Evolutionary conservation across 2,329 filamentous ascomycete genomes (phyloP), one percentile per base, ranked within the genome.

Genomic region (Tolypocladium inflatum): DNA sequence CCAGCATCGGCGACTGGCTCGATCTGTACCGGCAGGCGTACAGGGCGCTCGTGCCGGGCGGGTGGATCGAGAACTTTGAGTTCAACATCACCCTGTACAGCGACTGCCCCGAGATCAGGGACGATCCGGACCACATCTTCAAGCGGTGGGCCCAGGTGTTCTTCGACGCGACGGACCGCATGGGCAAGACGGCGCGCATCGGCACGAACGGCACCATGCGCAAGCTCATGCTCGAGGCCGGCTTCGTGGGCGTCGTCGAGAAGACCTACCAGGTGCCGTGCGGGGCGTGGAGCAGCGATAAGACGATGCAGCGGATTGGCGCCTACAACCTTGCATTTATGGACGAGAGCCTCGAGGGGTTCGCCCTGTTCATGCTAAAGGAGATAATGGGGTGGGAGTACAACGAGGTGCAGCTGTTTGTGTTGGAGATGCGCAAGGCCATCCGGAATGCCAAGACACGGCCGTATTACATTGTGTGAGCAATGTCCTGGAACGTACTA

Each of bases 1-100:
- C 84, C 30, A 78, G 78, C 57, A 78, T 86, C 58, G 69, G 73
- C 3, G 82, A 85, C 62, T 86, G 83, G 70, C 74, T 76, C 41
- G 72, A 76, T 13, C 67, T 86, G 5, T 77, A 85, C 58, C 67
- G 71, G 48, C 77, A 80, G 58, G 70, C 78, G 2, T 82, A 72
- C 65, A 74, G 75, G 57, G 77, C 82, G 55, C 74, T 84, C 17
- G 79, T 78, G 55, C 82, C 84, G 0, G 84, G 84, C 11, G 84
- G 80, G 9, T 74, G 68, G 63, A 54, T 74, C n/a, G 69, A 74
- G 59, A 61, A 68, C 38, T 60, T 62, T 63, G 64, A 66, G 41
- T 62, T 64, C 51, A 63, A 59, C 56, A 63, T 64, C n/a, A 59
- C 53, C 21, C 30, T 63, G 8, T 56, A 61, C 42, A 66, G 64